phyloP scores from a whole-genome alignment of 257 asterid species.

The Jacaranda mimosifolia region DNA sequence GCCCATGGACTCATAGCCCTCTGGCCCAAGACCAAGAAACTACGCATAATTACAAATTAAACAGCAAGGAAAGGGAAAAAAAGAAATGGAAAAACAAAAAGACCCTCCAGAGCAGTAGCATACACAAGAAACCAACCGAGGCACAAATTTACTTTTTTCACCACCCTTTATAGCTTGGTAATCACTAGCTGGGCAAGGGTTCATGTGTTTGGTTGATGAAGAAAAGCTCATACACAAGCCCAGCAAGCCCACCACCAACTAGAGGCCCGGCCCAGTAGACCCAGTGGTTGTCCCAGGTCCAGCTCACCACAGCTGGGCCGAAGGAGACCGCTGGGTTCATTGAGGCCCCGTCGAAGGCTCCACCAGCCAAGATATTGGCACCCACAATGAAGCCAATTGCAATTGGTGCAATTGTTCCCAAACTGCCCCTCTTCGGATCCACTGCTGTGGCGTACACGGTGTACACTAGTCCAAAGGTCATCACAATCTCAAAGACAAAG shows the following conservation, averaged over 20 bases:
- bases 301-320: constrained; percentile 58
- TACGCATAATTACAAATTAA: too few species aligned
- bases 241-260: constrained; percentile 62
- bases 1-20: too few species aligned
- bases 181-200: constrained; percentile 42
- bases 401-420: constrained; percentile 61
- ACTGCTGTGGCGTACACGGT: constrained; percentile 64
- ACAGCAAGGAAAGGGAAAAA: not conserved
- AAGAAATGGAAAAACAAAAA: not conserved
- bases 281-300: constrained; percentile 57
- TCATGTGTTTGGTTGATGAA: constrained; percentile 51
- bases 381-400: constrained; percentile 65
- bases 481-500: constrained; percentile 50
- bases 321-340: constrained; percentile 58
- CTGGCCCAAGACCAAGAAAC: too few species aligned
- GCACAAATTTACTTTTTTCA: not conserved
- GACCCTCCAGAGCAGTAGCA: not conserved
- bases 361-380: constrained; percentile 58
- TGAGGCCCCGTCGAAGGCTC: constrained; percentile 53
- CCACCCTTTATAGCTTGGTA: not conserved
- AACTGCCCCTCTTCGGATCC: constrained; percentile 57
- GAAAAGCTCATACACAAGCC: constrained; percentile 49
- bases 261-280: constrained; percentile 62
- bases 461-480: constrained; percentile 60
- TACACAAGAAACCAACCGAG: not conserved